Evolutionary conservation across 345 rosid species (phyloP).

Genomic region (Fremontodendron californicum): DNA sequence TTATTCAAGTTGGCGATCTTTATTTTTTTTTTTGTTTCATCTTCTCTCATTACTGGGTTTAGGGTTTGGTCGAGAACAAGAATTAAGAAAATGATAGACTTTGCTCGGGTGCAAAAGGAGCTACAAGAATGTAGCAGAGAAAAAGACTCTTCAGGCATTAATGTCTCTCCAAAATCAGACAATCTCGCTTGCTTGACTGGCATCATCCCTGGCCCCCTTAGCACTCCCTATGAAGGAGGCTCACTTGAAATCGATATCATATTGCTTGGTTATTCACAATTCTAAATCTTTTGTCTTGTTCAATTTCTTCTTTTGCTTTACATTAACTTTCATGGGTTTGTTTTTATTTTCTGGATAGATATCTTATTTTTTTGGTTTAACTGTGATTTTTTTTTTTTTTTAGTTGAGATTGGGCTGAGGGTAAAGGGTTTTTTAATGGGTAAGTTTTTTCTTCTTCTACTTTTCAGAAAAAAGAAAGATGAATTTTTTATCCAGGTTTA

Average conservation of each 20-base stretch:
- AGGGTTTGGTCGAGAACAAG: not conserved
- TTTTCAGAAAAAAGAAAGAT: not conserved
- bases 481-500: not conserved
- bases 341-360: too few species aligned
- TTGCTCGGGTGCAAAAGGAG: slow-evolving; percentile 8
- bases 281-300: too few species aligned
- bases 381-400: not conserved
- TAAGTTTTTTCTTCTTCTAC: not conserved
- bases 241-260: slow-evolving; percentile 74
- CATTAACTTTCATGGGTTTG: not conserved
- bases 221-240: slow-evolving; percentile 95
- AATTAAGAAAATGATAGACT: slow-evolving; percentile 10
- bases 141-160: slow-evolving; percentile 61
- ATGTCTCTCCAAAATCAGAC: slow-evolving; percentile 68
- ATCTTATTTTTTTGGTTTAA: not conserved
- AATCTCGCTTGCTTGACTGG: slow-evolving; percentile 68
- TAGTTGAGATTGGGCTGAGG: not conserved
- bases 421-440: not conserved
- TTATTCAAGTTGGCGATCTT: too few species aligned
- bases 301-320: not conserved
- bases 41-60: not conserved
- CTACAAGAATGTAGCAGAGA: slow-evolving; percentile 10
- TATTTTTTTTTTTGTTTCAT: too few species aligned
- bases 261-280: slow-evolving; percentile 1
- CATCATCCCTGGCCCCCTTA: slow-evolving; percentile 78